These are phyloP conservation scores for Thuja plicata DNA, from an alignment of 83 land plant genomes.

Conservation along the genomic window DNA sequence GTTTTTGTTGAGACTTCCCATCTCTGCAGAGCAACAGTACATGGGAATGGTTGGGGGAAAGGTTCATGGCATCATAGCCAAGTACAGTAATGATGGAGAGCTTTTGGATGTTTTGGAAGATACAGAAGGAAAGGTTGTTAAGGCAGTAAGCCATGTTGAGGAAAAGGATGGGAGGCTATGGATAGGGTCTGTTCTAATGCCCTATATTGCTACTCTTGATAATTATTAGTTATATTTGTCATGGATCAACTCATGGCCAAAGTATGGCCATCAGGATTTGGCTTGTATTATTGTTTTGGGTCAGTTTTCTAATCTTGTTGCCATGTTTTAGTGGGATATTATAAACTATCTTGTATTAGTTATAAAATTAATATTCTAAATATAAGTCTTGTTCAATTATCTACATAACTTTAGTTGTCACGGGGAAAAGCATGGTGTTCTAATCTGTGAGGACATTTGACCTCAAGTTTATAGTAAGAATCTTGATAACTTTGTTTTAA, in stretches of 20 bases:
- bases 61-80: slow-evolving; percentile 18
- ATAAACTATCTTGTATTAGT: no score
- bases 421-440: no score
- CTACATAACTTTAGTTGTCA: no score
- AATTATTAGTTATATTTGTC: neutral
- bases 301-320: no score
- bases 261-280: neutral
- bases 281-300: no score
- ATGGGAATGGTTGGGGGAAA: neutral
- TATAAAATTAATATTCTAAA: no score
- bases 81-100: slow-evolving; percentile 25
- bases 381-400: no score
- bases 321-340: no score
- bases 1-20: slow-evolving; percentile 24
- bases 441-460: no score
- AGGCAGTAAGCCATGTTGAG: slow-evolving; percentile 49
- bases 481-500: no score
- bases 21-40: neutral
- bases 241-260: neutral
- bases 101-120: slow-evolving; percentile 41
- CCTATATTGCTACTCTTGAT: slow-evolving; percentile 17
- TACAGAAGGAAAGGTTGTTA: slow-evolving; percentile 24
- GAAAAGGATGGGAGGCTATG: slow-evolving; percentile 54
- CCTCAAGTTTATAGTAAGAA: no score
- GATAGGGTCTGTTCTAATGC: slow-evolving; percentile 56